A percentile compares a stretch with the other conserved stretches of the same genome.
phyloP scores from a whole-genome alignment of 2,329 filamentous ascomycete genomes.

The Penicillium sp. region DNA sequence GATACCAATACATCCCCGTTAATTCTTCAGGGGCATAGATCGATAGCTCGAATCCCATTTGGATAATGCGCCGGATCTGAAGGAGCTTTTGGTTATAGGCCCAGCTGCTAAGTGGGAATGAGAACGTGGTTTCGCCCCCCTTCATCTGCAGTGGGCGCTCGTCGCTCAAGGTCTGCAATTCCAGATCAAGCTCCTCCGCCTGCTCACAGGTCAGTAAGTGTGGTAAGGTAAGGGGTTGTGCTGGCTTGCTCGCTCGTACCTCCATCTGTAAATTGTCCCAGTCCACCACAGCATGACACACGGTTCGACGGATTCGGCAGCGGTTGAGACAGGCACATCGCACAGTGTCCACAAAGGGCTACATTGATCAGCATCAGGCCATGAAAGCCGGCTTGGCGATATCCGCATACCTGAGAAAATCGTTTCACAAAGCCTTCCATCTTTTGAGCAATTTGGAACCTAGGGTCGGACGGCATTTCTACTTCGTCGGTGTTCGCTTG shows the following conservation, averaged over 20 bases:
- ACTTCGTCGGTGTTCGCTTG: slow-evolving; percentile 76
- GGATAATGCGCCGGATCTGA: slow-evolving; percentile 83
- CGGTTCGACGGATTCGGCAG: slow-evolving; percentile 83
- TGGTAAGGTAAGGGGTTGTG: not conserved
- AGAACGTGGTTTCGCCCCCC: slow-evolving; percentile 62
- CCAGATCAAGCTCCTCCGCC: slow-evolving; percentile 72
- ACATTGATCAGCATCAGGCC: slow-evolving; percentile 27
- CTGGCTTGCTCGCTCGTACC: slow-evolving; percentile 45
- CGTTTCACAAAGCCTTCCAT: slow-evolving; percentile 71
- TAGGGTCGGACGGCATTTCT: slow-evolving; percentile 73
- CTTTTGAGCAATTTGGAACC: slow-evolving; percentile 71
- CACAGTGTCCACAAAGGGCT: slow-evolving; percentile 82
- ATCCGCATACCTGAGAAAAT: slow-evolving; percentile 51
- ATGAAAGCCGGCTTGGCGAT: not conserved
- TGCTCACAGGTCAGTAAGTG: slow-evolving; percentile 25
- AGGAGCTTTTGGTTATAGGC: slow-evolving; percentile 86
- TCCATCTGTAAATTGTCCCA: slow-evolving; percentile 85
- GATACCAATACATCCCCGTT: slow-evolving; percentile 87
- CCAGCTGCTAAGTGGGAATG: slow-evolving; percentile 84
- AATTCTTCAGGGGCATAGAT: slow-evolving; percentile 87
- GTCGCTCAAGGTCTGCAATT: slow-evolving; percentile 64
- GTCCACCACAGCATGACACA: slow-evolving; percentile 80
- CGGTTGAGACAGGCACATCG: slow-evolving; percentile 87
- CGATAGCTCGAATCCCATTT: slow-evolving; percentile 92
- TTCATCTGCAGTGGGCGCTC: slow-evolving; percentile 63